Percentiles rank a stretch among this genome's conserved stretches.
Conservation (phyloP, 352 stramenopile species). For the Globisporangium irregulare region DNA sequence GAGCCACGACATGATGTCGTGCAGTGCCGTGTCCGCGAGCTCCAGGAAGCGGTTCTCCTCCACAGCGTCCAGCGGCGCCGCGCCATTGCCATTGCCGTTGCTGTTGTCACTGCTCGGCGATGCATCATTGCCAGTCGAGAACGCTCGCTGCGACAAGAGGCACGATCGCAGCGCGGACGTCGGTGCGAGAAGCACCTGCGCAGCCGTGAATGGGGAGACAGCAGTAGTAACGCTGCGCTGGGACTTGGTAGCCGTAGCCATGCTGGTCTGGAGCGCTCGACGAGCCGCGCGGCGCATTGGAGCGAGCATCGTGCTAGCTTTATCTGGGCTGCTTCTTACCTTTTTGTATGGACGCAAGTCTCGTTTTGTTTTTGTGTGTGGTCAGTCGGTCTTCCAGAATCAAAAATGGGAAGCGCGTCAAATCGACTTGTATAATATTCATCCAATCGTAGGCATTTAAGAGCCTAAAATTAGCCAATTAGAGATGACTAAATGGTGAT, state of each 20-base stretch:
- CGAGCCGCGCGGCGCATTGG: constrained; percentile 10
- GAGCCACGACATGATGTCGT: constrained; percentile 73
- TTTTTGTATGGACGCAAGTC: constrained; percentile 1
- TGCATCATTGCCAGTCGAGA: constrained; percentile 6
- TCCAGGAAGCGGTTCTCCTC: constrained; percentile 81
- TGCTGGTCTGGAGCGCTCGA: constrained; percentile 3
- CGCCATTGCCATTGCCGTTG: neutral
- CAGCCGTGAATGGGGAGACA: neutral
- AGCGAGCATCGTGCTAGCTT: constrained; percentile 2
- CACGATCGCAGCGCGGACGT: neutral
- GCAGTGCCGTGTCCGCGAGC: constrained; percentile 67
- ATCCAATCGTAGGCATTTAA: neutral
- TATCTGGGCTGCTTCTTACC: neutral
- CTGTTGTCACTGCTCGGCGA: neutral
- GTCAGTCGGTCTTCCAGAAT: neutral
- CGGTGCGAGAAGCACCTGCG: neutral
- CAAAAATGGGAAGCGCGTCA: neutral
- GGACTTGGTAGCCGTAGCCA: neutral
- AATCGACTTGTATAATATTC: neutral
- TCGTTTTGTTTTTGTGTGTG: neutral
- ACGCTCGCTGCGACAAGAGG: neutral
- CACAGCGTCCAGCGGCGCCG: constrained; percentile 24
- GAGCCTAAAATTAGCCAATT: neutral
- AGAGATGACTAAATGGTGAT: neutral
- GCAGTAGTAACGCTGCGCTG: neutral